Conservation (phyloP, 2,329 filamentous ascomycete genomes). For the Diaporthe australafricana region DNA sequence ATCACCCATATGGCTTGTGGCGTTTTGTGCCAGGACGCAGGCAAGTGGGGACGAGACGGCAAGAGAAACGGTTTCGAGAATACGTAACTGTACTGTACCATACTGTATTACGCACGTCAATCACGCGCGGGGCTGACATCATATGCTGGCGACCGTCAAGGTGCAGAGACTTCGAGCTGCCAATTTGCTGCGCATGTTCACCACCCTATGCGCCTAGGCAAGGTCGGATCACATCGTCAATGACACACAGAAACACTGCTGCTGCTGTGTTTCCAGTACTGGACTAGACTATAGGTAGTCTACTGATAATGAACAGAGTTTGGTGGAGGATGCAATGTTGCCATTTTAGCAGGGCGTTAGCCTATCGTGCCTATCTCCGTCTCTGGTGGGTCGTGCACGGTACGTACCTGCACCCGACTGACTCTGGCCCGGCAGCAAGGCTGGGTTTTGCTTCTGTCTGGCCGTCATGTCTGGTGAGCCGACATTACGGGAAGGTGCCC, state of each 20-base stretch:
- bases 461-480: neutral
- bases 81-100: no score
- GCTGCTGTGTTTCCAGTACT: neutral
- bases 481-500: neutral
- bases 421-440: neutral
- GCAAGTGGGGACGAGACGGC: neutral
- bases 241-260: neutral
- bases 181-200: neutral
- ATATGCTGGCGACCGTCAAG: slow-evolving; percentile 6
- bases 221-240: neutral
- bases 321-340: slow-evolving; percentile 1
- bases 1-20: neutral
- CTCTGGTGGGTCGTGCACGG: slow-evolving; percentile 2
- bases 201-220: neutral
- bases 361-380: neutral
- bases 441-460: neutral
- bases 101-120: slow-evolving; percentile 3
- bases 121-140: slow-evolving; percentile 19
- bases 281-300: no score
- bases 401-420: neutral
- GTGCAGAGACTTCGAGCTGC: neutral
- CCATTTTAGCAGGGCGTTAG: slow-evolving; percentile 9
- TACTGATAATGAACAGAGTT: no score
- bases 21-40: neutral
- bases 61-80: slow-evolving; percentile 5